These are phyloP conservation scores for Geotrichum fermentans DNA, from an alignment of 1,139 yeast species.

Conservation along the genomic window DNA sequence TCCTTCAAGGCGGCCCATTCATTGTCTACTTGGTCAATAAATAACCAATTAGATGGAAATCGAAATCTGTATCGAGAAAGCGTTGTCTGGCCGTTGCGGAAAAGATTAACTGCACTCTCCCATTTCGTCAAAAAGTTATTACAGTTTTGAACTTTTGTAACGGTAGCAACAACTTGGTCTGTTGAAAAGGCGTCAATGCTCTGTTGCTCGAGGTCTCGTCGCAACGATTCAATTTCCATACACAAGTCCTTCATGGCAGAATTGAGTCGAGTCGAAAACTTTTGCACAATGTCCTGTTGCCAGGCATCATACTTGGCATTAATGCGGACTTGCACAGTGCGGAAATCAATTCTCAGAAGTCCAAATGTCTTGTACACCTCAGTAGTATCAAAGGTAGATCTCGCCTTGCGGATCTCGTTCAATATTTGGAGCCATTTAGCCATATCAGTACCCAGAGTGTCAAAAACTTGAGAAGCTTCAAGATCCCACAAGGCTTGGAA, in stretches of 20 bases:
- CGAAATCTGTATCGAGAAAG: constrained; percentile 46
- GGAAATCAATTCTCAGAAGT: constrained; percentile 42
- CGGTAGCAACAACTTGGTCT: constrained; percentile 37
- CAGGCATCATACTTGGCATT: constrained; percentile 54
- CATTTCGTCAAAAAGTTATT: constrained; percentile 33
- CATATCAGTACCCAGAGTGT: constrained; percentile 39
- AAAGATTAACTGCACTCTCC: constrained; percentile 32
- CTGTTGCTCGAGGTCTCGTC: constrained; percentile 38
- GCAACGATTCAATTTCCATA: constrained; percentile 31
- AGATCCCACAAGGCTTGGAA: constrained; percentile 61
- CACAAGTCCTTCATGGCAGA: constrained; percentile 33
- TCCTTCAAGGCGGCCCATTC: constrained; percentile 46
- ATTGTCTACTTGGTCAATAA: constrained; percentile 58
- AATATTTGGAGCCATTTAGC: constrained; percentile 48
- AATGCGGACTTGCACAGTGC: constrained; percentile 52
- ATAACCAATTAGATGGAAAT: constrained; percentile 55
- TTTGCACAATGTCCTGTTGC: constrained; percentile 47
- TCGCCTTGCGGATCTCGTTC: constrained; percentile 44
- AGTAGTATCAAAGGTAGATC: constrained; percentile 51
- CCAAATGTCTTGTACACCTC: constrained; percentile 44
- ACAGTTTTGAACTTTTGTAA: constrained; percentile 38
- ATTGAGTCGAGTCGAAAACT: constrained; percentile 43
- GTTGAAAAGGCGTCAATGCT: constrained; percentile 39
- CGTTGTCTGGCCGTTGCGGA: constrained; percentile 44
- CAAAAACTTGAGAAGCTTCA: constrained; percentile 37